Percentiles rank a stretch among this genome's conserved stretches.
These are phyloP conservation scores for Samsoniella hepiali DNA, from an alignment of 2,329 filamentous ascomycete genomes.

Conservation along the genomic window DNA sequence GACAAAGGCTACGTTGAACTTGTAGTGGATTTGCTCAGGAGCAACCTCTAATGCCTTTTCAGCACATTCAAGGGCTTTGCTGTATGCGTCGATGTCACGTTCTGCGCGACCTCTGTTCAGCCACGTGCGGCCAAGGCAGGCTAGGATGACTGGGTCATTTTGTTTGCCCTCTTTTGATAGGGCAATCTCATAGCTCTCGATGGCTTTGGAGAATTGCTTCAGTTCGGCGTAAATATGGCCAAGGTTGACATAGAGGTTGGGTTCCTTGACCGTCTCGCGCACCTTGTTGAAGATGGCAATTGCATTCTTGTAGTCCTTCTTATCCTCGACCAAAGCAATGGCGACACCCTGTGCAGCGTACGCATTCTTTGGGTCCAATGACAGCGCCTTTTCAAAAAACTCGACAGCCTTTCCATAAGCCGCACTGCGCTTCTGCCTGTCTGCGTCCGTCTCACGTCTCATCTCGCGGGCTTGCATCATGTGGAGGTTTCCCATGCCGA, in stretches of 20 bases:
- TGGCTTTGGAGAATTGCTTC: conserved; percentile 84
- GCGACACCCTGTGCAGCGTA: conserved; percentile 95
- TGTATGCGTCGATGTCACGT: conserved; percentile 55
- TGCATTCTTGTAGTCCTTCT: conserved; percentile 79
- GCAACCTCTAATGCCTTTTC: conserved; percentile 71
- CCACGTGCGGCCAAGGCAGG: conserved; percentile 86
- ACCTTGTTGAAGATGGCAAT: conserved; percentile 88
- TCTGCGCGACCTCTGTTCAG: conserved; percentile 70
- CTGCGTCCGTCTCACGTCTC: conserved; percentile 82
- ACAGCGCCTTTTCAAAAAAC: conserved; percentile 96
- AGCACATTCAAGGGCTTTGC: conserved; percentile 57
- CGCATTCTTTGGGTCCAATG: conserved; percentile 91
- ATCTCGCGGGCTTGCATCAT: conserved; percentile 87
- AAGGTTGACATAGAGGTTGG: conserved; percentile 86
- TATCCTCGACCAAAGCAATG: conserved; percentile 91
- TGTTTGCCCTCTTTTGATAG: conserved; percentile 71
- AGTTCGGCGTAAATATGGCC: conserved; percentile 91
- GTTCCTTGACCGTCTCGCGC: conserved; percentile 83
- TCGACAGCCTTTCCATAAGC: conserved; percentile 91
- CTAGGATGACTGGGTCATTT: conserved; percentile 74
- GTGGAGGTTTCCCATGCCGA: conserved; percentile 94
- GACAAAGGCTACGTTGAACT: conserved; percentile 97
- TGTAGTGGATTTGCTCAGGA: conserved; percentile 83
- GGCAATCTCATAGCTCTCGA: conserved; percentile 90
- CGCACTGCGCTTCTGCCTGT: conserved; percentile 85